Base-by-base conservation (phyloP, 768 basidiomycete genomes). In the Boletus sp. region DNA sequence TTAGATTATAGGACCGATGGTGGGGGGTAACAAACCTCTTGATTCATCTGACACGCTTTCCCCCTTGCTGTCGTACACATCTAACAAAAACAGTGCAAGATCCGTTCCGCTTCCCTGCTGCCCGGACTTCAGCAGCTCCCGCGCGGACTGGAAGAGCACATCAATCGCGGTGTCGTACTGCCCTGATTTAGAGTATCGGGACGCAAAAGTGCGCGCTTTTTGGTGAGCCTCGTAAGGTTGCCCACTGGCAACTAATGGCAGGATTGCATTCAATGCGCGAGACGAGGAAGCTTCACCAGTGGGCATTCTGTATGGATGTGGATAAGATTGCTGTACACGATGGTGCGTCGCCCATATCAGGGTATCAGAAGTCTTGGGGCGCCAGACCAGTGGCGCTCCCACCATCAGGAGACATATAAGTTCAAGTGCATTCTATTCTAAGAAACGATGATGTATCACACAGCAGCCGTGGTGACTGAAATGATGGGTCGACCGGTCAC, bases 181-280 rank as follows among this genome's bases (percentile, higher is more conserved):
- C 3, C 78, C 78, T 4, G 90, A 83, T 76, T 94, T 93, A 50
- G 80, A 78, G 70, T 92, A 92, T 64, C 95, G 82, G 4, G 94
- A 87, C 5, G 93, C 93, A 62, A 96, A 97, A 17, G 95, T 98
- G 29, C 96, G 84, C 10, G 94, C 93, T 74, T 98, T 98, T 73
- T 98, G 95, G 65, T 98, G 96, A 0, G 95, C 95, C 59, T 94
- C 92, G 71, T 97, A 97, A 14, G 81, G 73, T 36, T 94, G 92
- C 10, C 87, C 83, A 10, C 78, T 77, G 6, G 80, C 71, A 50
- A 94, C 87, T 48, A 87, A 81, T 11, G 85, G 92, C 56, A 89
- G 76, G 62, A 90, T 92, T 10, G 89, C 89, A 59, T 82, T 83
- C 12, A 93, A 76, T 46, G 91, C 91, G 57, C 82, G 80, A 32